A percentile compares a stretch with the other conserved stretches of the same genome.
Conservation (phyloP, 2,329 filamentous ascomycete genomes). For the Aspergillus versicolor region DNA sequence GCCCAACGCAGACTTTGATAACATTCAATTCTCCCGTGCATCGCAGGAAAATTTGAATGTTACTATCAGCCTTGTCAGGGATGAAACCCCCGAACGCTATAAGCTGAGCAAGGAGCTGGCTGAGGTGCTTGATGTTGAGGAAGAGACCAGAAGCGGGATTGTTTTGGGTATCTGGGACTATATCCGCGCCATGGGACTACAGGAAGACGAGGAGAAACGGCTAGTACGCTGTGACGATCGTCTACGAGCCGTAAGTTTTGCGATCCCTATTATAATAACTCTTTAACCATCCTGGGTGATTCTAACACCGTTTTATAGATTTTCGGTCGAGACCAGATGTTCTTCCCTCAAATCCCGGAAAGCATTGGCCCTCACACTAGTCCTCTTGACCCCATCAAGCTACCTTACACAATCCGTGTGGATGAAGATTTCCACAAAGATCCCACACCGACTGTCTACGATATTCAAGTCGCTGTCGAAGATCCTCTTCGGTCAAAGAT, state of each 20-base stretch:
- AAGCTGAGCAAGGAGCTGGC: slow-evolving; percentile 75
- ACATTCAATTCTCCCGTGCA: slow-evolving; percentile 84
- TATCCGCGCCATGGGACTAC: slow-evolving; percentile 77
- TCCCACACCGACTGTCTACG: slow-evolving; percentile 80
- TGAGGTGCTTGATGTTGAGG: slow-evolving; percentile 79
- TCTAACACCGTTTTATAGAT: slow-evolving; percentile 52
- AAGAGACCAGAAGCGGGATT: slow-evolving; percentile 83
- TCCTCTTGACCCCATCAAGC: slow-evolving; percentile 75
- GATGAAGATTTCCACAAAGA: slow-evolving; percentile 77
- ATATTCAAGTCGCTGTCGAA: slow-evolving; percentile 79
- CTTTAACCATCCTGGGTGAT: neutral
- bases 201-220: slow-evolving; percentile 93
- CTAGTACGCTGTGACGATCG: slow-evolving; percentile 87
- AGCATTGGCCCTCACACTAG: slow-evolving; percentile 76
- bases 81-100: slow-evolving; percentile 84
- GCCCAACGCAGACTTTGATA: slow-evolving; percentile 78
- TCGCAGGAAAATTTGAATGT: slow-evolving; percentile 92
- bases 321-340: slow-evolving; percentile 71
- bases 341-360: slow-evolving; percentile 81
- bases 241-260: slow-evolving; percentile 65
- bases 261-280: neutral
- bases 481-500: slow-evolving; percentile 74
- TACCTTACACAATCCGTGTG: slow-evolving; percentile 90
- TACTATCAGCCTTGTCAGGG: slow-evolving; percentile 78
- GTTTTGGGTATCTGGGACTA: slow-evolving; percentile 96